Evolutionary conservation across 1,139 yeast genomes (phyloP).

Genomic region (Blastobotrys buckinghamii): DNA sequence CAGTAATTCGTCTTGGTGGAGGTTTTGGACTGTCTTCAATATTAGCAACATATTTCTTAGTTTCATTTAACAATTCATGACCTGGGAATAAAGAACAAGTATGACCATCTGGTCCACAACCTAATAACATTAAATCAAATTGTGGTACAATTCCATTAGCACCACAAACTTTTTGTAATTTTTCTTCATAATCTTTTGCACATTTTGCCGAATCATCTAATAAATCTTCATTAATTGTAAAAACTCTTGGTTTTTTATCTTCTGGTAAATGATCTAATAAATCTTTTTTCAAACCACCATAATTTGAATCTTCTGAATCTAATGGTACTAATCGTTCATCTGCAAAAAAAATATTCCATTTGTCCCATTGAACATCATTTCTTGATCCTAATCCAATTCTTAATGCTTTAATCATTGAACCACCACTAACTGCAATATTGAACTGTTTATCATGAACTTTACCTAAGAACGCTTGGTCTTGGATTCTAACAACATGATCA

Average conservation of each 20-base stretch:
- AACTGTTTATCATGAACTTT: conserved; percentile 34
- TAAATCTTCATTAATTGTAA: conserved; percentile 45
- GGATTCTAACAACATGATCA: conserved; percentile 76
- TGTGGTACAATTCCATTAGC: conserved; percentile 22
- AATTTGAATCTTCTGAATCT: conserved; percentile 62
- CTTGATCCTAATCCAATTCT: conserved; percentile 64
- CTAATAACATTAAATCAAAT: conserved; percentile 57
- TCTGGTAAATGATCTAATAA: conserved; percentile 39
- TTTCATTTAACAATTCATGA: conserved; percentile 31
- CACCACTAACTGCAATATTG: conserved; percentile 83
- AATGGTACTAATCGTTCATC: conserved; percentile 70
- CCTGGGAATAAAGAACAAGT: conserved; percentile 71
- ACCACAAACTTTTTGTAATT: conserved; percentile 38
- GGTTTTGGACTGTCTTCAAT: conserved; percentile 67
- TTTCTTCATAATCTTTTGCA: conserved; percentile 46
- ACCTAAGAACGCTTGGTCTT: conserved; percentile 52
- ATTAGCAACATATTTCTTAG: conserved; percentile 33
- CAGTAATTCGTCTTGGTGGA: conserved; percentile 69
- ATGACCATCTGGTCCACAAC: conserved; percentile 81
- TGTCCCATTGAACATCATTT: conserved; percentile 50
- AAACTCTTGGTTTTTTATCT: conserved; percentile 39
- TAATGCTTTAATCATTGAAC: conserved; percentile 76
- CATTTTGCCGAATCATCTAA: conserved; percentile 43
- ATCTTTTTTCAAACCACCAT: conserved; percentile 53
- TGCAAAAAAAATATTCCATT: conserved; percentile 65